phyloP scores from a whole-genome alignment of 1,139 yeast species.

The Maudiozyma humilis region DNA sequence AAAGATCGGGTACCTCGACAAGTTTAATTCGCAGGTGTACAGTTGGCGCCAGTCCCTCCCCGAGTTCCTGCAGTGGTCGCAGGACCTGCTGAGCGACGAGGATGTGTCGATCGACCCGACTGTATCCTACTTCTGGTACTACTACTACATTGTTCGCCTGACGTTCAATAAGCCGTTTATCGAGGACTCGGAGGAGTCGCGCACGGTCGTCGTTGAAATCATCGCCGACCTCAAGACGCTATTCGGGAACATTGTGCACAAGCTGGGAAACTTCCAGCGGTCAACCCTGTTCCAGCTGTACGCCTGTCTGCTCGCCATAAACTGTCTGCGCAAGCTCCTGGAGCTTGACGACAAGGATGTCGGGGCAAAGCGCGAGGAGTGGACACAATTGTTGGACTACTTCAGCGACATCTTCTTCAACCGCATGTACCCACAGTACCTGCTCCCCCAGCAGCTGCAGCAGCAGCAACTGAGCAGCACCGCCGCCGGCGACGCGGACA shows the following conservation, averaged over 20 bases:
- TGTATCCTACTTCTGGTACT: slow-evolving; percentile 48
- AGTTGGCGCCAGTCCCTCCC: slow-evolving; percentile 46
- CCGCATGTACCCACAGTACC: slow-evolving; percentile 23
- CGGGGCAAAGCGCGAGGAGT: slow-evolving; percentile 4
- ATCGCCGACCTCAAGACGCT: slow-evolving; percentile 26
- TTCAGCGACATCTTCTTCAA: slow-evolving; percentile 23
- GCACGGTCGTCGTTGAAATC: slow-evolving; percentile 23
- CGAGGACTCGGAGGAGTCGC: slow-evolving; percentile 28
- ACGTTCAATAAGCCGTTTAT: slow-evolving; percentile 56
- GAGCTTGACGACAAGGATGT: slow-evolving; percentile 8
- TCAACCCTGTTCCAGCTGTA: slow-evolving; percentile 29
- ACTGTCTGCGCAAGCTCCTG: slow-evolving; percentile 22
- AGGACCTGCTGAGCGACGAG: slow-evolving; percentile 35
- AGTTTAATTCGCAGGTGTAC: slow-evolving; percentile 44
- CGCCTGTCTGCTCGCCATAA: slow-evolving; percentile 29
- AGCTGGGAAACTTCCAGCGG: slow-evolving; percentile 22
- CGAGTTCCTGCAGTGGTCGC: slow-evolving; percentile 44
- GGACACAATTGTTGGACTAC: slow-evolving; percentile 17
- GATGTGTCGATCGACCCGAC: slow-evolving; percentile 36
- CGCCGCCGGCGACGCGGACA: slow-evolving; percentile 14
- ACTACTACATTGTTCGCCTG: slow-evolving; percentile 48
- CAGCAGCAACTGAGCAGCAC: not conserved
- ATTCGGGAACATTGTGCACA: slow-evolving; percentile 23
- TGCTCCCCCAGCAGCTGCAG: slow-evolving; percentile 22
- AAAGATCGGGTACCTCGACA: slow-evolving; percentile 29